These are phyloP conservation scores for Phytophthora megakarya DNA, from an alignment of 352 stramenopile genomes.

Conservation along the genomic window DNA sequence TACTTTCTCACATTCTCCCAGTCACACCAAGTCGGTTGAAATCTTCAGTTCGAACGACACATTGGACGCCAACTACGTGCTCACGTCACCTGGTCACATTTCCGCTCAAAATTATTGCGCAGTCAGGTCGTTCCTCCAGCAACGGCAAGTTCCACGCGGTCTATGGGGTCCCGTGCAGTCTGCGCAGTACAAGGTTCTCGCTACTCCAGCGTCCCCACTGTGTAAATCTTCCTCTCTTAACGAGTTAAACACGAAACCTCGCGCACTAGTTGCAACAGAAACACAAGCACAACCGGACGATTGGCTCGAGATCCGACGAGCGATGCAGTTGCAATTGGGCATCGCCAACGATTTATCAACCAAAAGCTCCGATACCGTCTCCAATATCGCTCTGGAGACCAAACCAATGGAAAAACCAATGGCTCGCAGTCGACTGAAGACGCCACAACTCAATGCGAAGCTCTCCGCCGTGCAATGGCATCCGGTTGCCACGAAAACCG, in stretches of 20 bases:
- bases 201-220: background rate
- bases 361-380: slow-evolving; percentile 1
- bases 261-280: background rate
- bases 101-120: slow-evolving; percentile 64
- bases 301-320: slow-evolving; percentile 39
- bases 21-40: slow-evolving; percentile 41
- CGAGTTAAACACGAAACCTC: slow-evolving; percentile 24
- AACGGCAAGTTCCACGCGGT: slow-evolving; percentile 26
- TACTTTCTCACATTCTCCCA: slow-evolving; percentile 34
- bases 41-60: slow-evolving; percentile 63
- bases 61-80: slow-evolving; percentile 75
- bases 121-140: slow-evolving; percentile 35
- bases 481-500: slow-evolving; percentile 51
- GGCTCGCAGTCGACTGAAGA: slow-evolving; percentile 1
- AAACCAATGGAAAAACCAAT: background rate
- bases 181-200: slow-evolving; percentile 26
- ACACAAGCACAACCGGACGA: slow-evolving; percentile 25
- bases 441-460: background rate
- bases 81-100: slow-evolving; percentile 52
- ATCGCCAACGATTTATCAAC: slow-evolving; percentile 16
- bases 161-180: slow-evolving; percentile 52
- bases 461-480: slow-evolving; percentile 38
- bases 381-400: slow-evolving; percentile 21
- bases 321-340: slow-evolving; percentile 43
- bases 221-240: slow-evolving; percentile 8